These are phyloP conservation scores for Dendrobium nobile DNA, from an alignment of 106 monocot genomes.

Conservation along the genomic window DNA sequence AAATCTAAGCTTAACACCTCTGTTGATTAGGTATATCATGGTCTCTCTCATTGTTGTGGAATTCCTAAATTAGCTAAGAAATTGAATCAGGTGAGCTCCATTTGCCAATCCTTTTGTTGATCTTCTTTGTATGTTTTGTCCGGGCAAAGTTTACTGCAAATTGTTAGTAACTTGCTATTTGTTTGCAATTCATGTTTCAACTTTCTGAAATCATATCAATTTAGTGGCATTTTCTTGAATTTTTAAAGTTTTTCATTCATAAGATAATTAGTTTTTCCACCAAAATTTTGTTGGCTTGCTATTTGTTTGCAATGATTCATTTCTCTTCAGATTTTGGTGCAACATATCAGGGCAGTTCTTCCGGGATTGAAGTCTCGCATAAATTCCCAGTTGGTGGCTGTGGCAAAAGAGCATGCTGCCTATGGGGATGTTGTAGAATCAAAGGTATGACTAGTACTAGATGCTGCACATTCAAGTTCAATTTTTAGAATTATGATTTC, in stretches of 20 bases:
- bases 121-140: neutral
- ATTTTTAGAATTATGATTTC: neutral
- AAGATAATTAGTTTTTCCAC: neutral
- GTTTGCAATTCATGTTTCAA: neutral
- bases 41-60: conserved; percentile 88
- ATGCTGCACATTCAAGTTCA: neutral
- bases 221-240: neutral
- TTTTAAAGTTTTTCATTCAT: conserved; percentile 2
- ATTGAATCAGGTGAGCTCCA: conserved; percentile 70
- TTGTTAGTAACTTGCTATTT: neutral
- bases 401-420: conserved; percentile 89
- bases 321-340: conserved; percentile 75
- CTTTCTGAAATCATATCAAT: neutral
- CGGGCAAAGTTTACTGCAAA: neutral
- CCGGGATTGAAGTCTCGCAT: conserved; percentile 88
- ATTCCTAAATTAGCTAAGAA: conserved; percentile 91
- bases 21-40: conserved; percentile 61
- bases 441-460: conserved; percentile 39
- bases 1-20: neutral
- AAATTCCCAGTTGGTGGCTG: conserved; percentile 83
- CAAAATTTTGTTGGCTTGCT: neutral
- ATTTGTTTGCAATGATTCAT: conserved; percentile 1
- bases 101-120: neutral
- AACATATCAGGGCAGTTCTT: conserved; percentile 82
- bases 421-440: conserved; percentile 93